These are phyloP conservation scores for Waltergamsia citrina DNA, from an alignment of 2,329 filamentous ascomycete genomes.

Conservation along the genomic window DNA sequence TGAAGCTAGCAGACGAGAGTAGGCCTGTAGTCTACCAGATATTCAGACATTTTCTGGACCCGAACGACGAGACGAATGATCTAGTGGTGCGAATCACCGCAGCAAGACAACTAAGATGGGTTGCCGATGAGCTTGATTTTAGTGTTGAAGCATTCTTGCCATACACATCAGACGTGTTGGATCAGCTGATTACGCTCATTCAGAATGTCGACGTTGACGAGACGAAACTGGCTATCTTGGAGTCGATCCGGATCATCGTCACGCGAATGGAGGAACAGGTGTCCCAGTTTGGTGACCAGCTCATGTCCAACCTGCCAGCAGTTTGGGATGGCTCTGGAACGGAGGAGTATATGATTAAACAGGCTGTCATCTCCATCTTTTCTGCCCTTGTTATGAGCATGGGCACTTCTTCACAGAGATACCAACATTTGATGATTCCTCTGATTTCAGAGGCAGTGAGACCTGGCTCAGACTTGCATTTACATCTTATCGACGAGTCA, in stretches of 20 bases:
- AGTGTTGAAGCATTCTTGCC: slow-evolving; percentile 63
- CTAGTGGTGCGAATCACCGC: slow-evolving; percentile 87
- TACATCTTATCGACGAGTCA: slow-evolving; percentile 86
- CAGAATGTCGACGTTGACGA: slow-evolving; percentile 73
- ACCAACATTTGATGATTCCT: slow-evolving; percentile 72
- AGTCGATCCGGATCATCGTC: slow-evolving; percentile 75
- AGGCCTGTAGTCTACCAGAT: slow-evolving; percentile 76
- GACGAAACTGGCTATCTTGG: slow-evolving; percentile 82
- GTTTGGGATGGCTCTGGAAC: slow-evolving; percentile 75
- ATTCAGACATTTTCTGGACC: slow-evolving; percentile 76
- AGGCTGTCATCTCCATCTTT: slow-evolving; percentile 80
- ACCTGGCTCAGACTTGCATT: slow-evolving; percentile 61
- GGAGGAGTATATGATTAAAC: slow-evolving; percentile 87
- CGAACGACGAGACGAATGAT: slow-evolving; percentile 72
- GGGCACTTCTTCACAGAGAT: slow-evolving; percentile 66
- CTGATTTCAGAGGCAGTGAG: slow-evolving; percentile 74
- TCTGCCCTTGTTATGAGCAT: slow-evolving; percentile 79
- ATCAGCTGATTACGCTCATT: slow-evolving; percentile 67
- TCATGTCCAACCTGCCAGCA: slow-evolving; percentile 69
- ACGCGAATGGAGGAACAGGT: slow-evolving; percentile 70
- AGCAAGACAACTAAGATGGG: slow-evolving; percentile 69
- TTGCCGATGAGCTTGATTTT: slow-evolving; percentile 82
- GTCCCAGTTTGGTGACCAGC: slow-evolving; percentile 61
- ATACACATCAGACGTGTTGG: slow-evolving; percentile 65
- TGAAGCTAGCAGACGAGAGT: slow-evolving; percentile 61